Percentiles rank a stretch among this genome's conserved stretches.
Evolutionary conservation across 139 green algal species (phyloP).

Genomic region (Micractinium conductrix): DNA sequence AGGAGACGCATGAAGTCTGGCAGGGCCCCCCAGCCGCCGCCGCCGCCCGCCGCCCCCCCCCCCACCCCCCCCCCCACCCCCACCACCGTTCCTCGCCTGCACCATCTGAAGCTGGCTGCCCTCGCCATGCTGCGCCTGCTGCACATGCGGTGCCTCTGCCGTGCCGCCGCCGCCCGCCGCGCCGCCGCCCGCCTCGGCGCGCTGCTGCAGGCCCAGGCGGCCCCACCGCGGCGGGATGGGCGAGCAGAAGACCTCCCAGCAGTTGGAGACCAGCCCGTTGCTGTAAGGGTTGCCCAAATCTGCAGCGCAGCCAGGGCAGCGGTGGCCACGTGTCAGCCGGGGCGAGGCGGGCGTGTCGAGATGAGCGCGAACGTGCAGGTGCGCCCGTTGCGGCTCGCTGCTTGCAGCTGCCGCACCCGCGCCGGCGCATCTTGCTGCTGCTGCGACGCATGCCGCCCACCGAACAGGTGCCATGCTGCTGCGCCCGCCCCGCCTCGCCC

Average conservation of each 20-base stretch:
- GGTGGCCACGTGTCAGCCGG: too few species aligned
- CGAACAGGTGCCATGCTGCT: not conserved
- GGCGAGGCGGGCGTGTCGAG: not conserved
- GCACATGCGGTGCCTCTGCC: not conserved
- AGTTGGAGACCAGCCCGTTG: slow-evolving; percentile 43
- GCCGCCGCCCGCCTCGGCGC: not conserved
- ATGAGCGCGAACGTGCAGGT: not conserved
- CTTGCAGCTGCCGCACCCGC: too few species aligned
- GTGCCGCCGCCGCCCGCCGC: not conserved
- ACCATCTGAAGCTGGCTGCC: not conserved
- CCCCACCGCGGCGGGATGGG: slow-evolving; percentile 35
- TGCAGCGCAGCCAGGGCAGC: too few species aligned
- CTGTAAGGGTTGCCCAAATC: slow-evolving; percentile 53
- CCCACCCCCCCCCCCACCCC: too few species aligned
- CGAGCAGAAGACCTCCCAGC: slow-evolving; percentile 37
- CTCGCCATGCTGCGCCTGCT: not conserved
- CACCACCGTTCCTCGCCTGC: not conserved
- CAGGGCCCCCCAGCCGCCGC: too few species aligned
- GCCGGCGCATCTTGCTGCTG: too few species aligned
- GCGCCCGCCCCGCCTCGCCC: too few species aligned
- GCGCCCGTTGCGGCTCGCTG: not conserved
- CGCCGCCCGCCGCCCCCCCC: too few species aligned
- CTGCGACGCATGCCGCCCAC: too few species aligned
- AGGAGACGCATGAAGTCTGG: too few species aligned
- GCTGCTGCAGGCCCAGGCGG: slow-evolving; percentile 22